Base-by-base conservation (phyloP, 306 rosid species). In the Cajanus cajan region DNA sequence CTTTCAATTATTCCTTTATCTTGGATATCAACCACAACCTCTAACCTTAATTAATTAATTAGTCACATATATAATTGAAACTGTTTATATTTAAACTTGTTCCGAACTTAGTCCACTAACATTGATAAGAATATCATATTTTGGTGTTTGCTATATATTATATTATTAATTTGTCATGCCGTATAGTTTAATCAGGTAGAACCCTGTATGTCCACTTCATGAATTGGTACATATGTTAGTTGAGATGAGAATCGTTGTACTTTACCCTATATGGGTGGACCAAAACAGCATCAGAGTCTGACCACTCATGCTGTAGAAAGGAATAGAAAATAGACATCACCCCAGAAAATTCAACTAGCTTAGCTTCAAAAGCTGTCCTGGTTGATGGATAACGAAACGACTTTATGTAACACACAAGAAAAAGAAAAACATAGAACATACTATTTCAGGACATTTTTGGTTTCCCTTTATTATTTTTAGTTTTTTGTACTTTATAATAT, bases 341-440 rank as follows among this genome's bases (percentile, higher is more conserved):
- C 77, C 65, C 65, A 13, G 72, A 68, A 82, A 43, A 22, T 45
- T 19, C 1, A 41, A 57, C 81, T 58, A 67, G 81, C 89, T 87
- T 85, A 47, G 86, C 79, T 79, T 85, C 73, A 21, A 80, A 76
- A 73, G 34, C 31, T 78, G 83, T 65, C 65, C 76, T 75, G 19
- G 84, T 83, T 78, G 89, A 87, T 73, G 82, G 79, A 39, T 82
- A 75, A 70, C 82, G 59, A 22, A 75, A 70, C 82, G 51, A 22
- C 86, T 83, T 73, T 79, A 41, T 78, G 80, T 78, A 62, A 39
- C 58, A 44, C 81, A 68, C 83, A 79, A 79, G 83, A 85, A 44
- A 67, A 67, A 65, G n/a, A 83, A 57, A 78, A 58, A 78, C 47
- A 28, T 28, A 28, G 3, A 58, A 37, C 5, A 73, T 25, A 78